A percentile compares a stretch with the other conserved stretches of the same genome.
These are phyloP conservation scores for Eutypa lata DNA, from an alignment of 2,329 filamentous ascomycete genomes.

Conservation along the genomic window DNA sequence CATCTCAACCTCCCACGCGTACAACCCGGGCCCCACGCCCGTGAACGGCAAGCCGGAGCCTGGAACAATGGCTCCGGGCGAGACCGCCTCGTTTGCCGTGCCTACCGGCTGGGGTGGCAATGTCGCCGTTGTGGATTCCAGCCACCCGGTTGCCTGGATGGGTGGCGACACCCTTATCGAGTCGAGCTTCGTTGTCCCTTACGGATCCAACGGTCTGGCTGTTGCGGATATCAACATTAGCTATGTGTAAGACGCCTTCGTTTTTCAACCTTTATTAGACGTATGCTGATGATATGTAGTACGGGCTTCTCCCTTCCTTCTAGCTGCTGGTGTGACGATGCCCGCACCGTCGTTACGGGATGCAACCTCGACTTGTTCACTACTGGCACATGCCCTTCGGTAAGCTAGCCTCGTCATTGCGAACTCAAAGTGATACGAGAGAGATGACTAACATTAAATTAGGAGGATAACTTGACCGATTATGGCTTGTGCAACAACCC, in stretches of 20 bases:
- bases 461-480: conserved; percentile 4
- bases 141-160: not conserved
- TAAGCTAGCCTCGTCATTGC: conserved; percentile 1
- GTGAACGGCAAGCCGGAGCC: conserved; percentile 4
- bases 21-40: conserved; percentile 2
- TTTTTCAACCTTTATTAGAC: not conserved
- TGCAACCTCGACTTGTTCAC: conserved; percentile 17
- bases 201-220: not conserved
- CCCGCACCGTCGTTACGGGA: conserved; percentile 8
- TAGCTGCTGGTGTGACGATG: conserved; percentile 12
- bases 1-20: conserved; percentile 13
- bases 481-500: conserved; percentile 16
- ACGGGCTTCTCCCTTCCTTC: conserved; percentile 16
- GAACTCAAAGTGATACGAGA: too few species aligned
- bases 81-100: conserved; percentile 8
- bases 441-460: not conserved
- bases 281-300: not conserved
- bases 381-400: conserved; percentile 7
- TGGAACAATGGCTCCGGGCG: conserved; percentile 10
- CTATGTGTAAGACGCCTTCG: conserved; percentile 11
- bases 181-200: conserved; percentile 8
- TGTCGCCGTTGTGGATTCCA: not conserved
- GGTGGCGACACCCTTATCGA: not conserved
- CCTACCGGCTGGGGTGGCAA: conserved; percentile 7
- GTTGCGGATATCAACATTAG: conserved; percentile 17